These are phyloP conservation scores for Erodium moschatum DNA, from an alignment of 441 rosid genomes.

Conservation along the genomic window DNA sequence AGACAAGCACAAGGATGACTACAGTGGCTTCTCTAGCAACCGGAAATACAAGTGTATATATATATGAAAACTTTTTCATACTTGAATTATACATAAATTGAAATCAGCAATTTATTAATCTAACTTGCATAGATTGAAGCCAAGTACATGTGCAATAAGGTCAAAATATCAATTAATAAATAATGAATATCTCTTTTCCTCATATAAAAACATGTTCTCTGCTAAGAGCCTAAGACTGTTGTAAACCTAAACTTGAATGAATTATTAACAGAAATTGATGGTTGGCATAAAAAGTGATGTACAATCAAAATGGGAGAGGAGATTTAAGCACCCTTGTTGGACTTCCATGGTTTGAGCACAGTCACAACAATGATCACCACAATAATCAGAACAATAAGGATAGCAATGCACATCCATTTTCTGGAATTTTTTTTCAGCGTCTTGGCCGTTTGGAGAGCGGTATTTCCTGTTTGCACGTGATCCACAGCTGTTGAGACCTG, in stretches of 20 bases:
- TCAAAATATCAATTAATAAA: conserved; percentile 18
- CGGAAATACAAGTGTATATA: too few species aligned
- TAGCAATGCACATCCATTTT: conserved; percentile 89
- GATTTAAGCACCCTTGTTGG: conserved; percentile 53
- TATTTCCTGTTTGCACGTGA: conserved; percentile 81
- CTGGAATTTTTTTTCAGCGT: conserved; percentile 64
- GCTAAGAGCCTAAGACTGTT: not conserved
- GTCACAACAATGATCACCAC: conserved; percentile 52
- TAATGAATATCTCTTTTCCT: not conserved
- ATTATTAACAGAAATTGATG: conserved; percentile 20
- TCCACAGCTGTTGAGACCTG: conserved; percentile 88
- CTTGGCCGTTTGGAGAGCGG: conserved; percentile 60
- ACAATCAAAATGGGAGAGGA: not conserved
- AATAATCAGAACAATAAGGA: conserved; percentile 67
- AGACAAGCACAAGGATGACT: too few species aligned
- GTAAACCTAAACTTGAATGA: conserved; percentile 9
- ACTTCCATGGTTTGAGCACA: conserved; percentile 44
- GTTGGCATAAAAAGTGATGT: not conserved
- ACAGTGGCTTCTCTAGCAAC: too few species aligned
- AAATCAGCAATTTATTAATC: too few species aligned
- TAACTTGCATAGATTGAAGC: too few species aligned
- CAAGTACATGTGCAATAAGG: not conserved
- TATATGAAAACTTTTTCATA: too few species aligned
- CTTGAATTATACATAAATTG: too few species aligned
- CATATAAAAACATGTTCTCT: not conserved